Conservation (phyloP, 306 rosid genomes). For the Quercus bicolor region DNA sequence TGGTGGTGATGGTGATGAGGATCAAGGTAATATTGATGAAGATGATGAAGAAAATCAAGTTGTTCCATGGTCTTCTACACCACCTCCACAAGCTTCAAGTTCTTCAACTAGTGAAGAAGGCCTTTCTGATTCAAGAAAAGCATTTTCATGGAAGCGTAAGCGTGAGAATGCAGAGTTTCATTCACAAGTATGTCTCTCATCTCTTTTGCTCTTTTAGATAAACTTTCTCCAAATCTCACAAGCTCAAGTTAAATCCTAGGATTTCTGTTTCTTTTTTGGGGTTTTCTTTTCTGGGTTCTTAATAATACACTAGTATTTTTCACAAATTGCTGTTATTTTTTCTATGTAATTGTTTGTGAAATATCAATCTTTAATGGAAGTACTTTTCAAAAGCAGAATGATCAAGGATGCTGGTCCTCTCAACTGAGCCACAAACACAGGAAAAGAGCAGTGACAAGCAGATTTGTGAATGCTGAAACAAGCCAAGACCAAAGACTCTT, state of each 20-base stretch:
- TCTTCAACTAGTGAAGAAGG: slow-evolving; percentile 42
- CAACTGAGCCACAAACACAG: not conserved
- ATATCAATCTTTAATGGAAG: not conserved
- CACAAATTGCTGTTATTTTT: not conserved
- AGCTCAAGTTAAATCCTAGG: not conserved
- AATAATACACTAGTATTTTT: not conserved
- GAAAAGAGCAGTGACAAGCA: not conserved
- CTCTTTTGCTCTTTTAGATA: not conserved
- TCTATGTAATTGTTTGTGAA: not conserved
- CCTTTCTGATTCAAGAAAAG: slow-evolving; percentile 10
- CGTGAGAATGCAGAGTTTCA: not conserved
- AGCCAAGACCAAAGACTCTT: not conserved
- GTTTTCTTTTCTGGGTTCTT: not conserved
- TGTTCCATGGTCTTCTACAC: slow-evolving; percentile 59
- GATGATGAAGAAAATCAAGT: slow-evolving; percentile 74
- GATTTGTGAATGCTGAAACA: slow-evolving; percentile 6
- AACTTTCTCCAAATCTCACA: not conserved
- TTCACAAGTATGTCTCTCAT: slow-evolving; percentile 5
- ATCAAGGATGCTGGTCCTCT: slow-evolving; percentile 1
- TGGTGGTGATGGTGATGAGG: not conserved
- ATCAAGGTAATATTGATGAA: not conserved
- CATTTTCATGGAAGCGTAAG: slow-evolving; percentile 5
- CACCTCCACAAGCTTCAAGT: slow-evolving; percentile 44
- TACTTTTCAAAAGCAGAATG: not conserved
- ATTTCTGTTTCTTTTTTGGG: not conserved